phyloP scores from a whole-genome alignment of 2,329 filamentous ascomycete genomes.

The Nigrospora oryzae region DNA sequence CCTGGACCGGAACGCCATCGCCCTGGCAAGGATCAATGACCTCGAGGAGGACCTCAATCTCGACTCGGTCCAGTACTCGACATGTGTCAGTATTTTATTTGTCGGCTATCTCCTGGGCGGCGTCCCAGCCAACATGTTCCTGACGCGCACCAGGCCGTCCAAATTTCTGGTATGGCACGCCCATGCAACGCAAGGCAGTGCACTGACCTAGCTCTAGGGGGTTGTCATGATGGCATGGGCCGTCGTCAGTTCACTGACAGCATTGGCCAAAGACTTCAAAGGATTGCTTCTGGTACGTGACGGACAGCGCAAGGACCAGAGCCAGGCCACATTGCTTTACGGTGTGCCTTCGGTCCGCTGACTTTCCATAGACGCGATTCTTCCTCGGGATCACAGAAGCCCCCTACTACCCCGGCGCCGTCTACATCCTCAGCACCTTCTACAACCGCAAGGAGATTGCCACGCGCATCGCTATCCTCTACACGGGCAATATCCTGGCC shows the following conservation, averaged over 20 bases:
- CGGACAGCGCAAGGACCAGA: too few relatives aligned
- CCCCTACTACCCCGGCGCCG: slow-evolving; percentile 26
- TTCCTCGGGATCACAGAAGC: neutral
- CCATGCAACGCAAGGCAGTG: neutral
- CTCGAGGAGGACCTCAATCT: slow-evolving; percentile 13
- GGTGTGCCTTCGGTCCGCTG: too few relatives aligned
- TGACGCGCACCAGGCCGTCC: slow-evolving; percentile 15
- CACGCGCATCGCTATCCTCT: slow-evolving; percentile 29
- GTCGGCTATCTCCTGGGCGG: slow-evolving; percentile 13
- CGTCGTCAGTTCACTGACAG: neutral
- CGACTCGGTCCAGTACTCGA: slow-evolving; percentile 3
- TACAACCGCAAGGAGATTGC: slow-evolving; percentile 38
- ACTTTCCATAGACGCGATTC: neutral
- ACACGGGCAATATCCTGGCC: slow-evolving; percentile 26
- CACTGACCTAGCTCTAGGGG: neutral
- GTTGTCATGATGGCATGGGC: neutral
- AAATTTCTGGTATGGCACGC: slow-evolving; percentile 4
- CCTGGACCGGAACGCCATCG: slow-evolving; percentile 36
- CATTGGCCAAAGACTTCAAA: neutral
- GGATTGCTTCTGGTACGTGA: neutral
- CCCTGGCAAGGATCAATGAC: slow-evolving; percentile 20
- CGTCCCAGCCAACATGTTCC: slow-evolving; percentile 22
- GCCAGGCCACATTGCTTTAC: too few relatives aligned
- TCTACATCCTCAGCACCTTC: slow-evolving; percentile 40
- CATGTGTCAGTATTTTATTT: slow-evolving; percentile 5